Percentiles rank a stretch among this genome's conserved stretches.
phyloP scores from a whole-genome alignment of 345 rosid species.

The Euphorbia lathyris region DNA sequence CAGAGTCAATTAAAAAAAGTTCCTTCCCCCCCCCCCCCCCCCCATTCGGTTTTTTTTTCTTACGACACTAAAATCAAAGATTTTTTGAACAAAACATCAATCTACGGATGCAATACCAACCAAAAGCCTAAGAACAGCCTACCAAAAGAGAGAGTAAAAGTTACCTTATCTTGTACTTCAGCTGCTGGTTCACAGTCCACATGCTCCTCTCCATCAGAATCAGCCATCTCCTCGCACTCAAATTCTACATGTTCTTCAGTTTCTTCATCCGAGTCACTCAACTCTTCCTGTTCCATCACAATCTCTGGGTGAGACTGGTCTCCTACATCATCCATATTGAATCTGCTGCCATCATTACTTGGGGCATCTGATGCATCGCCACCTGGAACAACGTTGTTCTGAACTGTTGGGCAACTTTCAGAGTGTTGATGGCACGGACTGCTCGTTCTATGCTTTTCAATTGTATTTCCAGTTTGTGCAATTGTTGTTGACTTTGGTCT shows the following conservation, averaged over 20 bases:
- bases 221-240: constrained; percentile 98
- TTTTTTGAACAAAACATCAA: too few relatives aligned
- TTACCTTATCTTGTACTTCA: constrained; percentile 52
- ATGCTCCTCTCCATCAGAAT: constrained; percentile 80
- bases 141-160: constrained; percentile 7
- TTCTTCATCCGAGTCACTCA: constrained; percentile 95
- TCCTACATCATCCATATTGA: constrained; percentile 37
- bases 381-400: constrained; percentile 26
- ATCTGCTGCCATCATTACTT: constrained; percentile 28
- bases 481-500: constrained; percentile 14
- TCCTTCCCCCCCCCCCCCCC: too few relatives aligned
- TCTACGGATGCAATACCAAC: background rate
- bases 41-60: too few relatives aligned
- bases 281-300: constrained; percentile 98
- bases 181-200: constrained; percentile 24
- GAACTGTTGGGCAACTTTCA: constrained; percentile 21
- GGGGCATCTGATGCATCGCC: constrained; percentile 26
- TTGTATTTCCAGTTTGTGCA: constrained; percentile 23
- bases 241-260: constrained; percentile 89
- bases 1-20: too few relatives aligned
- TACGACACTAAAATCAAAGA: too few relatives aligned
- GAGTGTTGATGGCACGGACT: constrained; percentile 13
- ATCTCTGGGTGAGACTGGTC: constrained; percentile 71
- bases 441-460: constrained; percentile 26
- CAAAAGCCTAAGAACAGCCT: constrained; percentile 4